phyloP scores from a whole-genome alignment of 2,329 filamentous ascomycete species.

The Chrysoporthe puriensis region DNA sequence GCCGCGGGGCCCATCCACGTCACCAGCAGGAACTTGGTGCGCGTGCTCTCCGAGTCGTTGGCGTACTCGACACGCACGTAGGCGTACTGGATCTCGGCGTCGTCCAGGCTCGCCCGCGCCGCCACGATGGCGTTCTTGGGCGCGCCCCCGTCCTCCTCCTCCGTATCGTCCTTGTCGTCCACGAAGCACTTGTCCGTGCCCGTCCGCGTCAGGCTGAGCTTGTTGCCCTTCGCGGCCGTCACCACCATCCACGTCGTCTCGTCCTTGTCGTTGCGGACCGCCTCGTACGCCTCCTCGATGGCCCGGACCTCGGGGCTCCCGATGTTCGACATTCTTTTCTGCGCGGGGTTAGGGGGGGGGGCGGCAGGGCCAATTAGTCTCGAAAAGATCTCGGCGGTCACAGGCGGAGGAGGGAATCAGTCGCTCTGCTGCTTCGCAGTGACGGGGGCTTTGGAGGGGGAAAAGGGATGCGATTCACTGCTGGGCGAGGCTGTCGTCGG shows the following conservation, averaged over 20 bases:
- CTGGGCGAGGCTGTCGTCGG: conserved; percentile 2
- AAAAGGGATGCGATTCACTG: not conserved
- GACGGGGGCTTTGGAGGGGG: not conserved
- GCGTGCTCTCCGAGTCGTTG: conserved; percentile 70
- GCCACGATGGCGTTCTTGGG: conserved; percentile 65
- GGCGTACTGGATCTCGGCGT: conserved; percentile 65
- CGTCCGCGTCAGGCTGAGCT: conserved; percentile 58
- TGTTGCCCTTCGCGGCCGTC: conserved; percentile 59
- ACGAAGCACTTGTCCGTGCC: conserved; percentile 65
- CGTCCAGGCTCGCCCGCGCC: conserved; percentile 59
- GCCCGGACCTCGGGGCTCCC: conserved; percentile 52
- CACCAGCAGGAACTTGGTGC: conserved; percentile 70
- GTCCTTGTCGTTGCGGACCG: conserved; percentile 69
- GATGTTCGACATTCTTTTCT: conserved; percentile 55
- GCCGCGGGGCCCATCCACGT: conserved; percentile 70
- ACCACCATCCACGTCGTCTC: conserved; percentile 69
- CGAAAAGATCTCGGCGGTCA: not conserved
- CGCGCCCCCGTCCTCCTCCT: conserved; percentile 64
- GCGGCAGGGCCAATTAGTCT: not conserved
- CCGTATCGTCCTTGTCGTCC: conserved; percentile 65
- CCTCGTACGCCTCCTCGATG: conserved; percentile 66
- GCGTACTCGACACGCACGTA: conserved; percentile 70
- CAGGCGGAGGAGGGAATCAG: not conserved
- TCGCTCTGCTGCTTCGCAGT: not conserved
- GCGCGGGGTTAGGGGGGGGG: not conserved